Percentiles rank a stretch among this genome's conserved stretches.
phyloP scores from a whole-genome alignment of 2,329 filamentous ascomycete genomes.

The Penicillium psychrosexuale region DNA sequence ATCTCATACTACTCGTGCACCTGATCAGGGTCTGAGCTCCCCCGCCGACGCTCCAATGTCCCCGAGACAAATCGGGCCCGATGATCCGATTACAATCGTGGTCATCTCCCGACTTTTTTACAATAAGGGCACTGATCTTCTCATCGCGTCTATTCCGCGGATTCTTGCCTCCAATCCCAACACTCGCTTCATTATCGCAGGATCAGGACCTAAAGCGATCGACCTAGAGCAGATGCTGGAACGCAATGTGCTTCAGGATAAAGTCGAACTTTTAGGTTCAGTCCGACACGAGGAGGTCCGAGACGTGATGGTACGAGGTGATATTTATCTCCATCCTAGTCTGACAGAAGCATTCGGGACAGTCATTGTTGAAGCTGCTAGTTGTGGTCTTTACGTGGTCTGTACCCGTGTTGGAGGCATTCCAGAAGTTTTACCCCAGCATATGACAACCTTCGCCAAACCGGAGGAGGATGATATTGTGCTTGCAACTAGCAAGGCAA shows the following conservation, averaged over 20 bases:
- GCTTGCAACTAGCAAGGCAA: slow-evolving; percentile 81
- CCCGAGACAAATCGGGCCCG: slow-evolving; percentile 68
- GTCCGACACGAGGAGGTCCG: slow-evolving; percentile 94
- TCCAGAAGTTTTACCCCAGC: slow-evolving; percentile 87
- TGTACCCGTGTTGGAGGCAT: slow-evolving; percentile 96
- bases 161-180: slow-evolving; percentile 88
- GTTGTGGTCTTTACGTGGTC: slow-evolving; percentile 92
- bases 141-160: slow-evolving; percentile 92
- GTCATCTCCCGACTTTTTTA: slow-evolving; percentile 97
- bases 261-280: slow-evolving; percentile 86
- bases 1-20: slow-evolving; percentile 47
- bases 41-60: slow-evolving; percentile 47
- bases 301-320: slow-evolving; percentile 93
- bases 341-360: slow-evolving; percentile 97
- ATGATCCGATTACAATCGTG: slow-evolving; percentile 90
- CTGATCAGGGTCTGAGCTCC: slow-evolving; percentile 23
- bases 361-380: slow-evolving; percentile 94
- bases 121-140: slow-evolving; percentile 94
- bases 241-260: slow-evolving; percentile 87
- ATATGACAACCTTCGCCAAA: slow-evolving; percentile 97
- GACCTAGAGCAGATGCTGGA: slow-evolving; percentile 98
- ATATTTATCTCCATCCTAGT: slow-evolving; percentile 94
- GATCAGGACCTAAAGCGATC: slow-evolving; percentile 93
- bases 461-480: slow-evolving; percentile 96
- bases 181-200: slow-evolving; percentile 94